Evolutionary conservation across 345 rosid genomes (phyloP).

Genomic region (Hirschfeldia incana): DNA sequence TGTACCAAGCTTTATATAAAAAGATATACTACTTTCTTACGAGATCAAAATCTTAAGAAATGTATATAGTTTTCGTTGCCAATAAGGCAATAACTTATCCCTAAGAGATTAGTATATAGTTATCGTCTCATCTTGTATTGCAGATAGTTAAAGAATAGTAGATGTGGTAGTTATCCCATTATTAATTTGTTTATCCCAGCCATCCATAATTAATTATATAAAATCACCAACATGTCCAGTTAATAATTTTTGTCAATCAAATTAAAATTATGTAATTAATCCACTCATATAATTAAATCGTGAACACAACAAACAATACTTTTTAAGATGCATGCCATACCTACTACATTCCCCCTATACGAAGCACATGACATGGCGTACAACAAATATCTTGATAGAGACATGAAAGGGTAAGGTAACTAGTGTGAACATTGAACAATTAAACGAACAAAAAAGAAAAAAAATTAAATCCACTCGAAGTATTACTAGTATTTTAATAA

Average conservation of each 20-base stretch:
- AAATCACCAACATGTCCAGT: not conserved
- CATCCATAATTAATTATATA: not conserved
- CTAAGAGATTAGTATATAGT: constrained; percentile 30
- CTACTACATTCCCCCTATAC: constrained; percentile 27
- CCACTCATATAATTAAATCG: constrained; percentile 4
- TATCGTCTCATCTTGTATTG: constrained; percentile 22
- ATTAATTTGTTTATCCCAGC: constrained; percentile 10
- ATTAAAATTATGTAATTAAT: not conserved
- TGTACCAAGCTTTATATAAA: not conserved
- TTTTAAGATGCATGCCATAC: constrained; percentile 26
- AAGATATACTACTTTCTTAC: not conserved
- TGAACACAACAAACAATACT: not conserved
- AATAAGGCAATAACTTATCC: not conserved
- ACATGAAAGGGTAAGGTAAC: not conserved
- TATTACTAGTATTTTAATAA: not conserved
- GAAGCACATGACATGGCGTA: constrained; percentile 26
- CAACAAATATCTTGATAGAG: not conserved
- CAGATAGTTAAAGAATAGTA: not conserved
- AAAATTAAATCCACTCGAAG: not conserved
- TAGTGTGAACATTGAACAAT: constrained; percentile 22
- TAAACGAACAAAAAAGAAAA: not conserved
- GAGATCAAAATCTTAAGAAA: not conserved
- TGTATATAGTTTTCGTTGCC: constrained; percentile 12
- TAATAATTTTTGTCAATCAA: not conserved
- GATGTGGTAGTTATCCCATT: constrained; percentile 25